These are phyloP conservation scores for Monosporascus sp. DNA, from an alignment of 2,329 filamentous ascomycete genomes.

Conservation along the genomic window DNA sequence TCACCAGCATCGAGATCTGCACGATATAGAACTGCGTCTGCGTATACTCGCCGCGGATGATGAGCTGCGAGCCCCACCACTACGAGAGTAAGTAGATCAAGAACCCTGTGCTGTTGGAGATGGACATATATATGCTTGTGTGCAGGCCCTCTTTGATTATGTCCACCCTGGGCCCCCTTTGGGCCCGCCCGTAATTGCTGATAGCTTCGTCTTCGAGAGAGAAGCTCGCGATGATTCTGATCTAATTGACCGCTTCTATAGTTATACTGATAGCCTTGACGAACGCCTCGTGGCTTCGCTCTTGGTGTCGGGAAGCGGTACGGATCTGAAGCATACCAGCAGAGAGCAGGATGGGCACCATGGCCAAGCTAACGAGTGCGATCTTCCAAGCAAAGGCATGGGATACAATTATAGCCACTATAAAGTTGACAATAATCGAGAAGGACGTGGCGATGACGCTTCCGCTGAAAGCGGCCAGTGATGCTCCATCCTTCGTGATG, in stretches of 20 bases:
- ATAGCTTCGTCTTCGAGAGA: constrained; percentile 29
- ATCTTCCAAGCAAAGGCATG: constrained; percentile 56
- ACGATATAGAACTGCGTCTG: constrained; percentile 59
- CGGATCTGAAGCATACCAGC: constrained; percentile 52
- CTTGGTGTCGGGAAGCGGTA: constrained; percentile 43
- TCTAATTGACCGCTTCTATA: constrained; percentile 44
- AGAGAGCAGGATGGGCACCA: constrained; percentile 38
- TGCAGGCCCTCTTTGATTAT: constrained; percentile 29
- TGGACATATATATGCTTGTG: constrained; percentile 42
- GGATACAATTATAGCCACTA: constrained; percentile 48
- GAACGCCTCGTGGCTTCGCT: constrained; percentile 46
- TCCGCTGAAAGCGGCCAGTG: constrained; percentile 50
- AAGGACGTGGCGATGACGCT: constrained; percentile 50
- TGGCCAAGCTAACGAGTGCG: constrained; percentile 37
- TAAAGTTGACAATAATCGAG: constrained; percentile 47
- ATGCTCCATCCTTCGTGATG: constrained; percentile 51
- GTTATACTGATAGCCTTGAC: constrained; percentile 44
- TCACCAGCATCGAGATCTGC: constrained; percentile 55
- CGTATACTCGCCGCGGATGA: constrained; percentile 50
- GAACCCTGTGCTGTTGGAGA: constrained; percentile 45
- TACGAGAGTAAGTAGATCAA: constrained; percentile 60
- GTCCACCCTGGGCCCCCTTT: constrained; percentile 34
- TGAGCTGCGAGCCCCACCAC: constrained; percentile 62
- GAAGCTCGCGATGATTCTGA: constrained; percentile 38
- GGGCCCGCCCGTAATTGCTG: constrained; percentile 33